These are phyloP conservation scores for Suhomyces yuchorum DNA, from an alignment of 1,139 yeast species.

Conservation along the genomic window DNA sequence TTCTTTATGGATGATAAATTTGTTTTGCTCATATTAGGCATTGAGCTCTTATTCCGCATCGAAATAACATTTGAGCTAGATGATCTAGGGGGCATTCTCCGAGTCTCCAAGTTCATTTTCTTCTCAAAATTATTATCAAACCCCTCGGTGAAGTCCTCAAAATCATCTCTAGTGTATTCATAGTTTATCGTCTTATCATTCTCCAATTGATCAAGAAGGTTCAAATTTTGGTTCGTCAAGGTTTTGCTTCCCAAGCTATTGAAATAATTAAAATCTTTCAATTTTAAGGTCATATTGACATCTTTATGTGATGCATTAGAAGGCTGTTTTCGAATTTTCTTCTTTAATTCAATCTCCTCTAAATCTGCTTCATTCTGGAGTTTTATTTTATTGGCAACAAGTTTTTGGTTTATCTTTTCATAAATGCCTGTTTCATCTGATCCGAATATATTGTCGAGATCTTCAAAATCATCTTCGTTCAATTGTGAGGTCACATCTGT, in stretches of 20 bases:
- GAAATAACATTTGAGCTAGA: background rate
- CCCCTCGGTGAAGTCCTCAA: slow-evolving; percentile 45
- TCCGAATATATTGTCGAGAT: slow-evolving; percentile 44
- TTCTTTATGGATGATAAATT: slow-evolving; percentile 23
- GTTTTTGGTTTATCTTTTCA: slow-evolving; percentile 20
- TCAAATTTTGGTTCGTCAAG: slow-evolving; percentile 20
- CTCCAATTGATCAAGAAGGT: slow-evolving; percentile 31
- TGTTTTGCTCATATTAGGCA: slow-evolving; percentile 29
- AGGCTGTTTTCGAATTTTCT: slow-evolving; percentile 20
- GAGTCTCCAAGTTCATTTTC: slow-evolving; percentile 7
- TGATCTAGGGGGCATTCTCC: slow-evolving; percentile 7
- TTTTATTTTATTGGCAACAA: slow-evolving; percentile 29
- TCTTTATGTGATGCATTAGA: slow-evolving; percentile 17
- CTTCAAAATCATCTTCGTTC: slow-evolving; percentile 46
- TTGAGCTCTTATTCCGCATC: slow-evolving; percentile 25
- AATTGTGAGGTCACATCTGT: slow-evolving; percentile 46
- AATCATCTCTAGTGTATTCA: slow-evolving; percentile 42
- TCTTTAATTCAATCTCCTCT: slow-evolving; percentile 36
- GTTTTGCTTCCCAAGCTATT: slow-evolving; percentile 13
- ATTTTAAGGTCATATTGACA: slow-evolving; percentile 30
- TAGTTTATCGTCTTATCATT: slow-evolving; percentile 40
- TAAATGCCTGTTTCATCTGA: slow-evolving; percentile 42
- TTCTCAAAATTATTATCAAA: slow-evolving; percentile 23
- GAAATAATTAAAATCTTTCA: slow-evolving; percentile 31
- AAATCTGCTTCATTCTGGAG: slow-evolving; percentile 37